These are phyloP conservation scores for Fusarium cyanostomum DNA, from an alignment of 2,329 filamentous ascomycete genomes.

Conservation along the genomic window DNA sequence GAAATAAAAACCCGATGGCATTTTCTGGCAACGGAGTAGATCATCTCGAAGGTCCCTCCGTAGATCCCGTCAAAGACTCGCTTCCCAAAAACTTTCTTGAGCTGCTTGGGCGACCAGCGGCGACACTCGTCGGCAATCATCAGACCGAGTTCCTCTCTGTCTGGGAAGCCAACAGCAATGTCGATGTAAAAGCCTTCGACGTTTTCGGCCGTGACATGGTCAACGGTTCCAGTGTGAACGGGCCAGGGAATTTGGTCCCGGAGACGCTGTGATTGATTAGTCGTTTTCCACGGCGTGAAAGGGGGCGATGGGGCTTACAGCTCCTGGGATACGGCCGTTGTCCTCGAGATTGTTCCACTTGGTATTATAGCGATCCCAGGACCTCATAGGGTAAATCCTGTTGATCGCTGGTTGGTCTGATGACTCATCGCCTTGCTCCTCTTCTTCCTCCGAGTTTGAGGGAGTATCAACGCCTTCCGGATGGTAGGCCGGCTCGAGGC, in stretches of 20 bases:
- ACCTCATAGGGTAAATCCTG: not conserved
- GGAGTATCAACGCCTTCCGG: not conserved
- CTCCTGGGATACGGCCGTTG: not conserved
- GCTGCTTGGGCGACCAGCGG: not conserved
- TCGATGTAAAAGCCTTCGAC: not conserved
- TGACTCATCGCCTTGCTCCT: not conserved
- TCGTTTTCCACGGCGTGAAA: not conserved
- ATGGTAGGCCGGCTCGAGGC: not conserved
- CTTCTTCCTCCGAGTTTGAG: not conserved
- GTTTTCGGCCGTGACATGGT: not conserved
- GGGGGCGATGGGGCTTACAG: not conserved
- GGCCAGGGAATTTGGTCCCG: constrained; percentile 13
- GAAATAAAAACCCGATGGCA: not conserved
- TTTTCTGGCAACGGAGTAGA: not conserved
- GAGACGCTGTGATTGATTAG: not conserved
- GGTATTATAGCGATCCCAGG: not conserved
- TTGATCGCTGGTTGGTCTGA: not conserved
- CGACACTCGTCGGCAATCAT: not conserved
- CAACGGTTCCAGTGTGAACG: not conserved
- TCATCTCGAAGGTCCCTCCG: not conserved
- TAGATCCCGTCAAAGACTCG: not conserved
- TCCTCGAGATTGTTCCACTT: constrained; percentile 4
- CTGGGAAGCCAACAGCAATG: not conserved
- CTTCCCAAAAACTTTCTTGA: not conserved
- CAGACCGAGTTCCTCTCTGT: not conserved